phyloP scores from a whole-genome alignment of 1,284 basidiomycete genomes.

The Cryptococcus amylolentus region DNA sequence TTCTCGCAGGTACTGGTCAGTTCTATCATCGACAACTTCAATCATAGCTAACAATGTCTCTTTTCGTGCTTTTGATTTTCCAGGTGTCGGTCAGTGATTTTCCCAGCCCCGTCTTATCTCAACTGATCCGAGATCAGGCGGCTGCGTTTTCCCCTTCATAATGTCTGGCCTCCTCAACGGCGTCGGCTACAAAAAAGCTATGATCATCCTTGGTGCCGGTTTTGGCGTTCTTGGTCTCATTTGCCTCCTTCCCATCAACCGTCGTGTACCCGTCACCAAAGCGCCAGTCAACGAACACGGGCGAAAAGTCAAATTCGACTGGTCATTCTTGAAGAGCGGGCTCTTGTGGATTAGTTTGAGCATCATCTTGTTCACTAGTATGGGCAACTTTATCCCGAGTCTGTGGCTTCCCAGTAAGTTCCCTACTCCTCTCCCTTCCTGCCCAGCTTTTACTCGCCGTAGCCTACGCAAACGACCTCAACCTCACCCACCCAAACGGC shows the following conservation, averaged over 20 bases:
- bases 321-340: constrained; percentile 25
- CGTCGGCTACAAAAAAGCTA: constrained; percentile 47
- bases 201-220: constrained; percentile 41
- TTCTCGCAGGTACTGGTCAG: too few species aligned
- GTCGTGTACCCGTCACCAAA: constrained; percentile 37
- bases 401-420: constrained; percentile 46
- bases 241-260: constrained; percentile 40
- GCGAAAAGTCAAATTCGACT: constrained; percentile 18
- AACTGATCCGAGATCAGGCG: constrained; percentile 18
- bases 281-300: constrained; percentile 1
- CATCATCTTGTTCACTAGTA: constrained; percentile 38
- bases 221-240: constrained; percentile 30
- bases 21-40: too few species aligned
- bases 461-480: constrained; percentile 42
- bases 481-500: constrained; percentile 36
- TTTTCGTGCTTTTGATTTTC: too few species aligned
- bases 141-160: constrained; percentile 45
- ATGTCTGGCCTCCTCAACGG: constrained; percentile 32
- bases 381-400: constrained; percentile 47
- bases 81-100: too few species aligned
- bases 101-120: too few species aligned
- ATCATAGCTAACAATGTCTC: too few species aligned
- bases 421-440: too few species aligned
- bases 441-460: background rate
- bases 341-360: constrained; percentile 32